phyloP scores from a whole-genome alignment of 805 yeast species.

The Komagataella pastoris region DNA sequence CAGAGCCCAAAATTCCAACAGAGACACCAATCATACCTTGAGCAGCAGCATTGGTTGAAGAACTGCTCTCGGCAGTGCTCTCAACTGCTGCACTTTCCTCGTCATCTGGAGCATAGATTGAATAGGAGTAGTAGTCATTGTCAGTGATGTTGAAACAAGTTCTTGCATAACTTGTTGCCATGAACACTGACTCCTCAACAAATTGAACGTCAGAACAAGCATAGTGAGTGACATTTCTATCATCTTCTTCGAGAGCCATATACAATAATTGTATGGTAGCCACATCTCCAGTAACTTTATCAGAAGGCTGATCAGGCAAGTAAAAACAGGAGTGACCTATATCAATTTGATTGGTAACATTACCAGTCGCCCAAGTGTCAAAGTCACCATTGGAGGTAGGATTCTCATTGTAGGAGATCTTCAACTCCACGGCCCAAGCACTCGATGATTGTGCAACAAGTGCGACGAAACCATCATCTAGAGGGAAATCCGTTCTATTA shows the following conservation, averaged over 20 bases:
- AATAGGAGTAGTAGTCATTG: slow-evolving; percentile 20
- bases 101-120: slow-evolving; percentile 8
- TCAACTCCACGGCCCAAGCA: slow-evolving; percentile 24
- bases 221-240: slow-evolving; percentile 25
- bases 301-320: slow-evolving; percentile 26
- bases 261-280: slow-evolving; percentile 33
- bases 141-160: slow-evolving; percentile 29
- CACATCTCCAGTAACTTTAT: slow-evolving; percentile 21
- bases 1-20: not conserved
- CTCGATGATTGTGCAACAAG: slow-evolving; percentile 27
- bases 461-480: slow-evolving; percentile 32
- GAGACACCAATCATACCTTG: not conserved
- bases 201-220: slow-evolving; percentile 31
- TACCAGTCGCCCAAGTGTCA: slow-evolving; percentile 23
- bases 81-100: not conserved
- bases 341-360: slow-evolving; percentile 23
- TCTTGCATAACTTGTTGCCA: slow-evolving; percentile 18
- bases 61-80: not conserved
- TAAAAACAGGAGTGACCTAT: slow-evolving; percentile 33
- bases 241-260: slow-evolving; percentile 25
- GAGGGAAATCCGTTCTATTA: slow-evolving; percentile 30
- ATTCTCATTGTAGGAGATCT: slow-evolving; percentile 24
- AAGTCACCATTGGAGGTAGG: slow-evolving; percentile 27
- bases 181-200: slow-evolving; percentile 26
- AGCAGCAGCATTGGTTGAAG: not conserved